Evolutionary conservation across 129 eudicot species (phyloP).

Genomic region (Flaveria brownii): DNA sequence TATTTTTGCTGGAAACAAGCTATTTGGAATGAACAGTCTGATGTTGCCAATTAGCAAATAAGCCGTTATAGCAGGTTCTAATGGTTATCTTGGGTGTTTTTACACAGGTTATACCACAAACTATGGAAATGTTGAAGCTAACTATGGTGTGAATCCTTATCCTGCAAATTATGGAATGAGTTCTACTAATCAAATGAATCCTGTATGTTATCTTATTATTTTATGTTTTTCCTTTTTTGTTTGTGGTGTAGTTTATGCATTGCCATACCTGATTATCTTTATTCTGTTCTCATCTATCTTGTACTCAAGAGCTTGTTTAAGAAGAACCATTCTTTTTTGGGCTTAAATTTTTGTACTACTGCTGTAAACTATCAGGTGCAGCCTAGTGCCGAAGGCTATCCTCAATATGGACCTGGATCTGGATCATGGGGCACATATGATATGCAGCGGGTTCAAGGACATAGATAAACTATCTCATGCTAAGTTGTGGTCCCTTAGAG

Average conservation of each 20-base stretch:
- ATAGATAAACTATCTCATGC: constrained; percentile 54
- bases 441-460: constrained; percentile 9
- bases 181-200: constrained; percentile 55
- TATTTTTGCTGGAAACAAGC: not conserved
- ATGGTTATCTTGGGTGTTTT: constrained; percentile 6
- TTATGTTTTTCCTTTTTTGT: not conserved
- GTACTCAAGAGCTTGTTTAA: not conserved
- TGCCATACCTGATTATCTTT: not conserved
- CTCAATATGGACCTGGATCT: constrained; percentile 87
- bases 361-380: constrained; percentile 46
- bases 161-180: constrained; percentile 60
- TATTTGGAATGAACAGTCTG: not conserved
- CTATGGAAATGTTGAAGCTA: constrained; percentile 70
- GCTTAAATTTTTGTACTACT: constrained; percentile 9
- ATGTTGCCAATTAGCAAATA: constrained; percentile 1
- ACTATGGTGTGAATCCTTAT: constrained; percentile 72
- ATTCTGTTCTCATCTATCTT: not conserved
- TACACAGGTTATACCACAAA: constrained; percentile 56
- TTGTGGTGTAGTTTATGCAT: constrained; percentile 4
- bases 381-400: constrained; percentile 73
- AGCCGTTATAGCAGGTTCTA: not conserved
- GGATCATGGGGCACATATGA: constrained; percentile 78
- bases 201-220: constrained; percentile 39
- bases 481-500: constrained; percentile 31
- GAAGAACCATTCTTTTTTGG: constrained; percentile 3